Percentiles rank a stretch among this genome's conserved stretches.
phyloP scores from a whole-genome alignment of 1,284 basidiomycete species.

The Filobasidium uniguttulatum region DNA sequence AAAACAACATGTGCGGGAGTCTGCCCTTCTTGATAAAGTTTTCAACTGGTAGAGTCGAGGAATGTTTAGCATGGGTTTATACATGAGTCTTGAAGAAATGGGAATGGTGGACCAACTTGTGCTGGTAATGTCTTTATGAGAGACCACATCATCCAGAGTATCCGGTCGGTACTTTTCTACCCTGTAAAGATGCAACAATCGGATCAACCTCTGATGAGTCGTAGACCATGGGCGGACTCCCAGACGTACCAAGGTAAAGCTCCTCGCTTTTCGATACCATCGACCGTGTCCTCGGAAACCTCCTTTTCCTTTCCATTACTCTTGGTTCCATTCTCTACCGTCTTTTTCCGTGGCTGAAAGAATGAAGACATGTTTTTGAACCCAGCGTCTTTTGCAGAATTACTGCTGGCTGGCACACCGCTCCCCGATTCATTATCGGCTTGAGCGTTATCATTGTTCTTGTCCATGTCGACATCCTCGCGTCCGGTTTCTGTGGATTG shows the following conservation, averaged over 20 bases:
- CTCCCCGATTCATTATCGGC: not conserved
- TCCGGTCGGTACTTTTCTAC: conserved; percentile 90
- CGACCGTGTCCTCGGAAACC: conserved; percentile 13
- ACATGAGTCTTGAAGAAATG: not conserved
- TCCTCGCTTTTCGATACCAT: conserved; percentile 22
- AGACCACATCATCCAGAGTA: conserved; percentile 78
- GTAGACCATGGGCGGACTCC: not conserved
- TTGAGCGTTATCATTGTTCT: not conserved
- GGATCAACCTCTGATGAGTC: not conserved
- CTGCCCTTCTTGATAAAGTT: conserved; percentile 92
- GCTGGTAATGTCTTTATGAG: conserved; percentile 80
- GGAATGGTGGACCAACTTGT: conserved; percentile 53
- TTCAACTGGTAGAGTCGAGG: conserved; percentile 53
- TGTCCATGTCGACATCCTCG: conserved; percentile 3
- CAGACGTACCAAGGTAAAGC: conserved; percentile 34
- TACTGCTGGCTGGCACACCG: not conserved
- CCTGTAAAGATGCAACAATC: too few species aligned
- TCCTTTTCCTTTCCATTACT: conserved; percentile 28
- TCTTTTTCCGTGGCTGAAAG: conserved; percentile 15
- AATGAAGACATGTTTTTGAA: conserved; percentile 1
- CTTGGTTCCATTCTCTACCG: conserved; percentile 17
- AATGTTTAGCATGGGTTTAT: not conserved
- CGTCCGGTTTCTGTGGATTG: not conserved
- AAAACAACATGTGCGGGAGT: conserved; percentile 89
- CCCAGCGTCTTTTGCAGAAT: not conserved